A percentile compares a stretch with the other conserved stretches of the same genome.
These are phyloP conservation scores for Gonium pectorale DNA, from an alignment of 139 green algal species.

Conservation along the genomic window DNA sequence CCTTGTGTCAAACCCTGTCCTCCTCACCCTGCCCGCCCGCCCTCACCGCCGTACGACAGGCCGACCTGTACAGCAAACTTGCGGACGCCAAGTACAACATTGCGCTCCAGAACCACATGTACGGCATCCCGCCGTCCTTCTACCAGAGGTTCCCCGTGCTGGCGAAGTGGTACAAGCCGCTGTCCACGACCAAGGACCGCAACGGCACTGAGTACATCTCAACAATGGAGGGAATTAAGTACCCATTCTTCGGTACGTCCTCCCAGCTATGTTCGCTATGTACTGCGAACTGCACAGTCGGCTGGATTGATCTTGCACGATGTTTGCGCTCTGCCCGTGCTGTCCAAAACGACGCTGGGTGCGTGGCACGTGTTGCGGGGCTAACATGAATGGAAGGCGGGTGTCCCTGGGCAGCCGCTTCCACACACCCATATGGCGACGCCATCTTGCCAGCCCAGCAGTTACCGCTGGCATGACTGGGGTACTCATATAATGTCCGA, in stretches of 20 bases:
- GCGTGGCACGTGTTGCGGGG: no score
- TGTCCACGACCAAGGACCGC: conserved; percentile 77
- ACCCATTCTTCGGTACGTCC: conserved; percentile 83
- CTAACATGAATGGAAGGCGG: no score
- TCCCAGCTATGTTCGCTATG: no score
- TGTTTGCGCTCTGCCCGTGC: no score
- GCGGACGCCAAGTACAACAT: conserved; percentile 74
- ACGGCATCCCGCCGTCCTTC: conserved; percentile 79
- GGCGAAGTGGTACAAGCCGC: conserved; percentile 65
- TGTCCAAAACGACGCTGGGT: no score
- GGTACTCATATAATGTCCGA: no score
- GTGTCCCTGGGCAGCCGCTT: no score
- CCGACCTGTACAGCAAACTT: conserved; percentile 65
- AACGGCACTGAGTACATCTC: conserved; percentile 83
- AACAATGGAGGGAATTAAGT: conserved; percentile 83
- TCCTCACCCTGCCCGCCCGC: not conserved
- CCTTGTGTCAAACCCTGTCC: not conserved
- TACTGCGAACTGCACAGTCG: no score
- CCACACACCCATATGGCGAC: no score
- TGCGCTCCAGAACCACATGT: conserved; percentile 86
- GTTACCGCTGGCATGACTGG: no score
- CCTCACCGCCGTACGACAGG: conserved; percentile 22
- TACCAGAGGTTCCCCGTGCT: conserved; percentile 77
- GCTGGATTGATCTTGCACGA: no score
- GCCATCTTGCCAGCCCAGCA: no score